Conservation (phyloP, 345 rosid genomes). For the Eutrema yunnanense region DNA sequence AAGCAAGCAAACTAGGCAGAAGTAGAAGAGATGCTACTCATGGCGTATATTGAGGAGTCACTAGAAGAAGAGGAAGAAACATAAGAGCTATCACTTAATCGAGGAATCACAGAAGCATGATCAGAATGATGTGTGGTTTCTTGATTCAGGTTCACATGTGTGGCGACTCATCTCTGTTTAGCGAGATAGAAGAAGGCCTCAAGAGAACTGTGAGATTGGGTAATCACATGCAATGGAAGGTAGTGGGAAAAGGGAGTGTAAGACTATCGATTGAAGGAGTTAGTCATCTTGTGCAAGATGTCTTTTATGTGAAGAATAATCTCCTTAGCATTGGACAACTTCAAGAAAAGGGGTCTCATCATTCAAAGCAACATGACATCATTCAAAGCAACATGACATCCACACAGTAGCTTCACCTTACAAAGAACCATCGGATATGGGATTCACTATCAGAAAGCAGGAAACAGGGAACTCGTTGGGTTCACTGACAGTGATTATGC, state of each 20-base stretch:
- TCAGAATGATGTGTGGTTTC: neutral
- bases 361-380: too few relatives aligned
- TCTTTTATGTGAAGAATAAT: neutral
- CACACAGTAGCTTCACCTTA: too few relatives aligned
- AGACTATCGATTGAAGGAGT: neutral
- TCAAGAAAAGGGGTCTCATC: neutral
- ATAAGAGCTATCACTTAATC: neutral
- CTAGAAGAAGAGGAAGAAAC: neutral
- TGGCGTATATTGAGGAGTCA: neutral
- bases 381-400: too few relatives aligned
- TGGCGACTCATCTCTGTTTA: neutral
- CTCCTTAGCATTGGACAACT: too few relatives aligned
- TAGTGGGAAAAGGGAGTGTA: neutral
- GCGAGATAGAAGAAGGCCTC: neutral
- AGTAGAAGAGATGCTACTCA: neutral
- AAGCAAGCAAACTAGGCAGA: neutral
- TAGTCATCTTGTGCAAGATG: neutral
- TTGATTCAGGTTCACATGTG: neutral
- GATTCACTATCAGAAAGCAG: neutral
- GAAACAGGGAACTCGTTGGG: neutral
- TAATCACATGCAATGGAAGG: neutral
- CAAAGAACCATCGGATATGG: neutral
- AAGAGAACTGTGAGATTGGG: neutral
- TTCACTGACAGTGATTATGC: neutral
- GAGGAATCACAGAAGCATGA: neutral